phyloP scores from a whole-genome alignment of 768 basidiomycete genomes.

The Neoboletus magnificus region DNA sequence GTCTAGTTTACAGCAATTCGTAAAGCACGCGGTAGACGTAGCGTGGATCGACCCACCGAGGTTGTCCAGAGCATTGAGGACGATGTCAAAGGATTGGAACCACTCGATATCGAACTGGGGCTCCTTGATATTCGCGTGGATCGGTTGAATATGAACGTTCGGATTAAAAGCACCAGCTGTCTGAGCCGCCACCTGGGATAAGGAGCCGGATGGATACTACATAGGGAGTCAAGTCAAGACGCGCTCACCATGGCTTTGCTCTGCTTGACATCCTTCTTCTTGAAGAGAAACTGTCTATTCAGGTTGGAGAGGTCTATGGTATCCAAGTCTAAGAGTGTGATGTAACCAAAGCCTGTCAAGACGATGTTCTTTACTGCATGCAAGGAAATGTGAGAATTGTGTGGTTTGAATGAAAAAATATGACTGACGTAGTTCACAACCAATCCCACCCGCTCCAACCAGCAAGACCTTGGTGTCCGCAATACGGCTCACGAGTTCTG shows the following conservation, averaged over 20 bases:
- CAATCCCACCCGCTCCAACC: conserved; percentile 96
- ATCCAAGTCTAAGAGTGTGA: conserved; percentile 92
- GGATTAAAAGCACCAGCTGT: conserved; percentile 86
- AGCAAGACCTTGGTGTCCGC: conserved; percentile 71
- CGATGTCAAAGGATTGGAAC: conserved; percentile 89
- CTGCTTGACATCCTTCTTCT: conserved; percentile 95
- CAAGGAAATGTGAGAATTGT: background rate
- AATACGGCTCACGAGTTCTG: conserved; percentile 60
- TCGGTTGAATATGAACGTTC: conserved; percentile 78
- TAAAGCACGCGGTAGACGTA: background rate
- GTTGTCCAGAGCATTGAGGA: conserved; percentile 95
- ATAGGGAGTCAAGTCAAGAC: background rate
- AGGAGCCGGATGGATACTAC: background rate
- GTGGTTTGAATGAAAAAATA: background rate
- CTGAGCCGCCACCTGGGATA: conserved; percentile 68
- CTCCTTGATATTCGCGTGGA: conserved; percentile 96
- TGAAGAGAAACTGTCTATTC: conserved; percentile 95
- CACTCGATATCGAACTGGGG: conserved; percentile 83
- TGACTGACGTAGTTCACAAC: conserved; percentile 85
- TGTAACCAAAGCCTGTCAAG: conserved; percentile 86
- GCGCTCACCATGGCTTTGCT: conserved; percentile 81
- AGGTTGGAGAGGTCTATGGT: conserved; percentile 98
- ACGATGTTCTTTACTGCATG: conserved; percentile 90
- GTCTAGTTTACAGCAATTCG: conserved; percentile 45
- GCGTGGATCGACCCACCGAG: conserved; percentile 56